Base-by-base conservation (phyloP, 2,329 filamentous ascomycete species). In the Elsinoe arachidis region DNA sequence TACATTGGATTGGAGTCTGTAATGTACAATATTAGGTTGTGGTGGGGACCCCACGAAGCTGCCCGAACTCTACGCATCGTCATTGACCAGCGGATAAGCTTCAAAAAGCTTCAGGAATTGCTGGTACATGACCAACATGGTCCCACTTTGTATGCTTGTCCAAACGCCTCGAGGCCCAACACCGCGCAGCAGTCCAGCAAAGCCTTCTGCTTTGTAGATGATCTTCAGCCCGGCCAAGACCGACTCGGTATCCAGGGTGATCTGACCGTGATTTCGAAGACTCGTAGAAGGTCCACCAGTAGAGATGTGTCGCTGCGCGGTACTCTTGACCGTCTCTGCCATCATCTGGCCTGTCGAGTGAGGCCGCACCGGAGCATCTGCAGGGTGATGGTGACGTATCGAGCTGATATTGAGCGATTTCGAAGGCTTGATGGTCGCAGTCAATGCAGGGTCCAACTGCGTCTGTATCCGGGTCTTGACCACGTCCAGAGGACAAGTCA, bases 401-500 rank as follows among this genome's bases (percentile, higher is more conserved):
- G 26, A 30, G 7, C 5, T 9, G 4, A 9, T 30, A 9, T 30
- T 30, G 7, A 30, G 7, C 4, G 26, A 9, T 7, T 21, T 21
- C 12, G 21, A 30, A 56, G 55, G 60, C 44, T 60, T 56, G 34
- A 63, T 61, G 12, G 67, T 67, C 15, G 66, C 65, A 1, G 70
- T 63, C 3, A 70, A 67, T 7, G 75, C 73, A 0, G 80, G 78
- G 61, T 84, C 84, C 54, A 95, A 81, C 71, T 99, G 93, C 0
- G 93, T 99, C 72, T 99, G 95, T 34, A 96, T 86, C 56, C 93
- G 81, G 0, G 93, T 99, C 75, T 99, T 99, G 60, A 99, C 92
- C 5, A 99, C 93, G 67, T 99, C 93, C 61, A 99, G 81, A 1
- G 93, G 93, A 67, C 93, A 97, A 1, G 93, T 99, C 12, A 99